Percentiles rank a stretch among this genome's conserved stretches.
phyloP scores from a whole-genome alignment of 2,329 filamentous ascomycete genomes.

The Aspergillus carbonarius region DNA sequence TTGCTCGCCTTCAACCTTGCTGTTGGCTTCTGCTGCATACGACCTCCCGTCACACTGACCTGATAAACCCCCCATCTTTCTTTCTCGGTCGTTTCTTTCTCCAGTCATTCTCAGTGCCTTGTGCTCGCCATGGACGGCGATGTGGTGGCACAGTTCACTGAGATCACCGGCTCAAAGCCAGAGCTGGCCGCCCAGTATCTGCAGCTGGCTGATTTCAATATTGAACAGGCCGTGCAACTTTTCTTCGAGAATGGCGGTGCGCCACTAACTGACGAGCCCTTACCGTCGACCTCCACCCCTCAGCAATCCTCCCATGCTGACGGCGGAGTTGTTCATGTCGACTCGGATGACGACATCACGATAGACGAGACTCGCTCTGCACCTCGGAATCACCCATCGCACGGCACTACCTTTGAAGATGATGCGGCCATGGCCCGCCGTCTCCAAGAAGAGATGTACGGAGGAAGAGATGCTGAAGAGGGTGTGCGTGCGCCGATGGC shows the following conservation, averaged over 20 bases:
- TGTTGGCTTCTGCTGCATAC: constrained; percentile 5
- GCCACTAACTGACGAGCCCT: constrained; percentile 53
- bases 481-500: constrained; percentile 86
- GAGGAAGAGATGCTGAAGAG: constrained; percentile 52
- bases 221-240: constrained; percentile 82
- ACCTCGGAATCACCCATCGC: constrained; percentile 36
- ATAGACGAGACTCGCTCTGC: constrained; percentile 38
- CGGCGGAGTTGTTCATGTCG: constrained; percentile 68
- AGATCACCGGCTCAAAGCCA: constrained; percentile 73
- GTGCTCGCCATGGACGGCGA: constrained; percentile 63
- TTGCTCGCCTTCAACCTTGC: constrained; percentile 4
- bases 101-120: not conserved
- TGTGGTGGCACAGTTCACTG: constrained; percentile 70
- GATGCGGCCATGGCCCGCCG: constrained; percentile 91
- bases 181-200: constrained; percentile 80
- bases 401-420: constrained; percentile 66
- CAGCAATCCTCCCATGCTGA: constrained; percentile 29
- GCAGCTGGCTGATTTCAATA: constrained; percentile 76
- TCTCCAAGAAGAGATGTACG: constrained; percentile 89
- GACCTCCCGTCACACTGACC: constrained; percentile 2
- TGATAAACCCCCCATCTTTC: not conserved
- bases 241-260: constrained; percentile 84
- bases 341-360: constrained; percentile 69
- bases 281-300: constrained; percentile 30
- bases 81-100: not conserved